A percentile compares a stretch with the other conserved stretches of the same genome.
These are phyloP conservation scores for Candida michaelii DNA, from an alignment of 805 yeast species.

Conservation along the genomic window DNA sequence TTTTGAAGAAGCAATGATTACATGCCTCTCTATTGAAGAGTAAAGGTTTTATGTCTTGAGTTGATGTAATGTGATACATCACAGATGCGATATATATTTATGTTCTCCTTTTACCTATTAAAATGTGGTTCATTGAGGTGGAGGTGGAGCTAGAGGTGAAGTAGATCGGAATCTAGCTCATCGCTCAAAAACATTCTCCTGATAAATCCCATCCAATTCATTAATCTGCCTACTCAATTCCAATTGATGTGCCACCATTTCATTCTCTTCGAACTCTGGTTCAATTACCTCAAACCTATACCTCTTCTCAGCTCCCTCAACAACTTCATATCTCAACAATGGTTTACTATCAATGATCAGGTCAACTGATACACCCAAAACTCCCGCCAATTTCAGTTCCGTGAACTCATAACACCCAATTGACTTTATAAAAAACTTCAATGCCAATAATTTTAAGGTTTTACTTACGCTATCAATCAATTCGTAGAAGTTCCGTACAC, in stretches of 20 bases:
- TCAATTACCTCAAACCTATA: slow-evolving; percentile 4
- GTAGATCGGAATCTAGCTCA: neutral
- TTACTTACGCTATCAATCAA: slow-evolving; percentile 6
- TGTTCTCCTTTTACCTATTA: too few relatives aligned
- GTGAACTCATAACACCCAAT: slow-evolving; percentile 6
- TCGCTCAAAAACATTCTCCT: slow-evolving; percentile 5
- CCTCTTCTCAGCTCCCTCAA: neutral
- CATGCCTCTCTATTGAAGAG: too few relatives aligned
- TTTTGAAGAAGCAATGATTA: too few relatives aligned
- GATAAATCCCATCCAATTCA: slow-evolving; percentile 5
- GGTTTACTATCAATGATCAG: neutral
- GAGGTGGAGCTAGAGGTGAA: too few relatives aligned
- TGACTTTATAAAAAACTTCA: slow-evolving; percentile 11
- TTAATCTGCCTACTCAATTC: slow-evolving; percentile 5
- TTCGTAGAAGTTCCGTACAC: slow-evolving; percentile 8
- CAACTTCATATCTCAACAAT: slow-evolving; percentile 5
- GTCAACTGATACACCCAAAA: neutral
- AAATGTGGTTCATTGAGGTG: too few relatives aligned
- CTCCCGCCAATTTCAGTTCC: neutral
- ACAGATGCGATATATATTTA: too few relatives aligned
- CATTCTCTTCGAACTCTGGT: slow-evolving; percentile 2
- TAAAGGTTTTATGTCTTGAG: too few relatives aligned
- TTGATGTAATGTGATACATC: too few relatives aligned
- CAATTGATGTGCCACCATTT: slow-evolving; percentile 8
- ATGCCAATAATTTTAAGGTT: slow-evolving; percentile 9